Percentiles rank a stretch among this genome's conserved stretches.
Conservation (phyloP, 2,329 filamentous ascomycete species). For the Ascochyta clinopodiicola region DNA sequence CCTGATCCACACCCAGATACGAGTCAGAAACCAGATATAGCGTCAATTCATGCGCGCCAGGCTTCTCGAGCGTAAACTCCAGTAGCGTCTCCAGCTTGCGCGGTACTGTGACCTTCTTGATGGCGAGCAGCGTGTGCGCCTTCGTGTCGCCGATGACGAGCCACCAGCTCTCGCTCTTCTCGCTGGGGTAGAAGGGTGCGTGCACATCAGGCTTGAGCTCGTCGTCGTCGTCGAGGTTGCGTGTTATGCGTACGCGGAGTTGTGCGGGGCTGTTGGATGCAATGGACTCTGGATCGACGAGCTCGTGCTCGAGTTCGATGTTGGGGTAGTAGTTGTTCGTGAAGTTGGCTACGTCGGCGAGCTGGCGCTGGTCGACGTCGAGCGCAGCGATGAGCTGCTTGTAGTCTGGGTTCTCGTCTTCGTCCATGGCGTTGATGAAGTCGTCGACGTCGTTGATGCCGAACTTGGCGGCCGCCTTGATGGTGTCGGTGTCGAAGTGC, state of each 20-base stretch:
- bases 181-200: conserved; percentile 88
- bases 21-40: conserved; percentile 96
- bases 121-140: conserved; percentile 84
- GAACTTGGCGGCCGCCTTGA: conserved; percentile 81
- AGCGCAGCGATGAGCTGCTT: conserved; percentile 77
- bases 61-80: conserved; percentile 85
- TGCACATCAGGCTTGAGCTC: conserved; percentile 84
- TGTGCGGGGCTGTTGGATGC: conserved; percentile 81
- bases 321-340: conserved; percentile 97
- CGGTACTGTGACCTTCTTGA: conserved; percentile 91
- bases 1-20: conserved; percentile 96
- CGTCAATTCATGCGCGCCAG: conserved; percentile 86
- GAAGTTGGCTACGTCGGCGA: conserved; percentile 89
- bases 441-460: conserved; percentile 93
- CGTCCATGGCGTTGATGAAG: conserved; percentile 99
- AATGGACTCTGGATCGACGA: conserved; percentile 81
- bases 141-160: conserved; percentile 92
- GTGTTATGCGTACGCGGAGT: conserved; percentile 82
- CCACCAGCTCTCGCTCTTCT: conserved; percentile 99
- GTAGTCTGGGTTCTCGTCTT: conserved; percentile 87
- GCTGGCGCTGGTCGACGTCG: conserved; percentile 78
- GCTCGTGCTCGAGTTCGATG: conserved; percentile 86
- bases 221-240: conserved; percentile 77
- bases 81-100: conserved; percentile 78
- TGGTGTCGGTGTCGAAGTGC: conserved; percentile 83